Conservation (phyloP, 225 moss, liverwort and hornwort genomes). For the Polytrichum formosum region DNA sequence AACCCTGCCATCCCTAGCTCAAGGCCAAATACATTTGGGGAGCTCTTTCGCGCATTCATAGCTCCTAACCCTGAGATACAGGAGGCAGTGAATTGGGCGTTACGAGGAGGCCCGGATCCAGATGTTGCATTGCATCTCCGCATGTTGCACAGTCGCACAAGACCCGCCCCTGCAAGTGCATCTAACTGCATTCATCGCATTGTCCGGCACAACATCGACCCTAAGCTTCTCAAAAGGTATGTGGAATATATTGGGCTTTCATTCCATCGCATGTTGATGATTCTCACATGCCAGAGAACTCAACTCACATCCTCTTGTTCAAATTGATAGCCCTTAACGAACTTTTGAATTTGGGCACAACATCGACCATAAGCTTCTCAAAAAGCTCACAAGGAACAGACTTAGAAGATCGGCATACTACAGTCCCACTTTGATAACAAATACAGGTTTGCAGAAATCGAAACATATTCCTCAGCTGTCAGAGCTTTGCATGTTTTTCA, state of each 20-base stretch:
- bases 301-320: background rate
- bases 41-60: slow-evolving; percentile 64
- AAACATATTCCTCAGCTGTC: background rate
- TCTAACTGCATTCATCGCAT: slow-evolving; percentile 45
- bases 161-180: slow-evolving; percentile 30
- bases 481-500: too few relatives aligned
- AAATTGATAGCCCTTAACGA: too few relatives aligned
- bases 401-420: slow-evolving; percentile 2
- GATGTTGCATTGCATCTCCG: slow-evolving; percentile 69
- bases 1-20: slow-evolving; percentile 58
- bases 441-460: background rate
- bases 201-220: background rate
- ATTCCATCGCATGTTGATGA: too few relatives aligned
- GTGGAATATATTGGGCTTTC: too few relatives aligned
- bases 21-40: slow-evolving; percentile 74
- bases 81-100: slow-evolving; percentile 66
- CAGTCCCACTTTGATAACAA: too few relatives aligned
- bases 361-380: background rate
- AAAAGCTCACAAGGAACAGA: slow-evolving; percentile 4
- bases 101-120: slow-evolving; percentile 51
- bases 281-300: too few relatives aligned
- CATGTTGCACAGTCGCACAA: slow-evolving; percentile 59
- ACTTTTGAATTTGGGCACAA: background rate
- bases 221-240: slow-evolving; percentile 28
- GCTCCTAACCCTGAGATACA: slow-evolving; percentile 44